Percentiles rank a stretch among this genome's conserved stretches.
Conservation (phyloP, 2,329 filamentous ascomycete species). For the Fusarium concolor region DNA sequence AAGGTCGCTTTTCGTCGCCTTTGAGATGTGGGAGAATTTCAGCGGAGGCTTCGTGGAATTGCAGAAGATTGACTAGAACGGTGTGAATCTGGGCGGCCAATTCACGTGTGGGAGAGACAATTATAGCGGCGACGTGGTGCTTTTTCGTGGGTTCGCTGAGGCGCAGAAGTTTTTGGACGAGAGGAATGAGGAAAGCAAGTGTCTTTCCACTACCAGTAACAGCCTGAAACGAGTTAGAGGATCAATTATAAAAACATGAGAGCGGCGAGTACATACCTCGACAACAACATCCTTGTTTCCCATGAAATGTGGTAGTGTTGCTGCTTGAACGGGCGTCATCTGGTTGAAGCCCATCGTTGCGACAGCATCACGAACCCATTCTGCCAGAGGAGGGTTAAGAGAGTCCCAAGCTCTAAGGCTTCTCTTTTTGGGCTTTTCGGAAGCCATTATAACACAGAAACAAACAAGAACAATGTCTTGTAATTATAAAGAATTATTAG, state of each 20-base stretch:
- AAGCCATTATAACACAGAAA: constrained; percentile 44
- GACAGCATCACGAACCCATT: constrained; percentile 88
- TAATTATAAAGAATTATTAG: constrained; percentile 1
- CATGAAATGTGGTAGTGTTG: constrained; percentile 88
- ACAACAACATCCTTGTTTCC: constrained; percentile 93
- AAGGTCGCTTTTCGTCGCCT: constrained; percentile 66
- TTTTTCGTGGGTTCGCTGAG: constrained; percentile 86
- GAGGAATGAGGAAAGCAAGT: constrained; percentile 83
- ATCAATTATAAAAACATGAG: neutral
- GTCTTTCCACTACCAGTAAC: constrained; percentile 95
- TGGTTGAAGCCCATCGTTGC: constrained; percentile 85
- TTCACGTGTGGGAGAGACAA: constrained; percentile 92
- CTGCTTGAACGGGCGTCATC: constrained; percentile 96
- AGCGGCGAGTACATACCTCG: constrained; percentile 62
- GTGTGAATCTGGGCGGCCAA: constrained; percentile 90
- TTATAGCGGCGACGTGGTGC: constrained; percentile 89
- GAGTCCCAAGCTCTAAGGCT: constrained; percentile 61
- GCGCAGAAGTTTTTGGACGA: constrained; percentile 84
- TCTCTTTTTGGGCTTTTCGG: constrained; percentile 55
- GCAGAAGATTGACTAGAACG: constrained; percentile 80
- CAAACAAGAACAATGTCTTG: neutral
- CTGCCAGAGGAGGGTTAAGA: constrained; percentile 54
- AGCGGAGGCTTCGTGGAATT: constrained; percentile 85
- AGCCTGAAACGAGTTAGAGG: constrained; percentile 61
- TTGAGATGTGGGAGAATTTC: constrained; percentile 68